Conservation (phyloP, 1,284 basidiomycete genomes). For the Moesziomyces globuligerus region DNA sequence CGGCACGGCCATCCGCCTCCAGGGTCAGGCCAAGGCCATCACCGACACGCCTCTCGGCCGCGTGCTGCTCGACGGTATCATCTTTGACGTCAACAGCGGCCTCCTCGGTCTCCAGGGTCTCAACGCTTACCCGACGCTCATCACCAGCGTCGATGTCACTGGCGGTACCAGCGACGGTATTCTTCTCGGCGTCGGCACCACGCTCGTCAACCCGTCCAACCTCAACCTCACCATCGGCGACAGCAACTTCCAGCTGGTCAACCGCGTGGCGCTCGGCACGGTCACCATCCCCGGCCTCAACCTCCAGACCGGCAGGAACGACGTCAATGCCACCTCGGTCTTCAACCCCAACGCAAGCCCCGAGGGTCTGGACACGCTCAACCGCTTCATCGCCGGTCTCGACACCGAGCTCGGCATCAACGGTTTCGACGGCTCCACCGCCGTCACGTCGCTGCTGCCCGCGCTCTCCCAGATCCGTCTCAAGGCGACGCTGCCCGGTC, state of each 20-base stretch:
- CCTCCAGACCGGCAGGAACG: slow-evolving; percentile 58
- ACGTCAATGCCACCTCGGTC: slow-evolving; percentile 58
- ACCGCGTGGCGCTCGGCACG: slow-evolving; percentile 67
- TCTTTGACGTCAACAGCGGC: slow-evolving; percentile 78
- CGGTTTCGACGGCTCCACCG: slow-evolving; percentile 75
- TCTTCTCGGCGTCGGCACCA: slow-evolving; percentile 72
- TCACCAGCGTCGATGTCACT: slow-evolving; percentile 76
- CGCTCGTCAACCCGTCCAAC: slow-evolving; percentile 79
- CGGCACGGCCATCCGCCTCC: slow-evolving; percentile 73
- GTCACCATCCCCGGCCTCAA: slow-evolving; percentile 55
- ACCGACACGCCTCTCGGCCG: slow-evolving; percentile 76
- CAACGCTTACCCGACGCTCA: slow-evolving; percentile 72
- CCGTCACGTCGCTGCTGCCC: slow-evolving; percentile 73
- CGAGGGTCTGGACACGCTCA: slow-evolving; percentile 75
- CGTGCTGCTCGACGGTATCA: slow-evolving; percentile 78
- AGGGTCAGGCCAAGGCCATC: slow-evolving; percentile 75
- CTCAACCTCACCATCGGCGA: slow-evolving; percentile 71
- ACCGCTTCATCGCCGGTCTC: slow-evolving; percentile 75
- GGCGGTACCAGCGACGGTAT: slow-evolving; percentile 77
- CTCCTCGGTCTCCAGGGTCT: slow-evolving; percentile 76
- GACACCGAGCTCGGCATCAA: slow-evolving; percentile 63
- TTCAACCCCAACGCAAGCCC: slow-evolving; percentile 75
- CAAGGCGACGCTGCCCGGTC: slow-evolving; percentile 74
- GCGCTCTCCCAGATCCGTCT: slow-evolving; percentile 76
- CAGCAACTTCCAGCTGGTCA: slow-evolving; percentile 72